Evolutionary conservation across 169 alveolate genomes (phyloP), one percentile per base, ranked within the genome.

Genomic region (Plasmodium gaboni): DNA sequence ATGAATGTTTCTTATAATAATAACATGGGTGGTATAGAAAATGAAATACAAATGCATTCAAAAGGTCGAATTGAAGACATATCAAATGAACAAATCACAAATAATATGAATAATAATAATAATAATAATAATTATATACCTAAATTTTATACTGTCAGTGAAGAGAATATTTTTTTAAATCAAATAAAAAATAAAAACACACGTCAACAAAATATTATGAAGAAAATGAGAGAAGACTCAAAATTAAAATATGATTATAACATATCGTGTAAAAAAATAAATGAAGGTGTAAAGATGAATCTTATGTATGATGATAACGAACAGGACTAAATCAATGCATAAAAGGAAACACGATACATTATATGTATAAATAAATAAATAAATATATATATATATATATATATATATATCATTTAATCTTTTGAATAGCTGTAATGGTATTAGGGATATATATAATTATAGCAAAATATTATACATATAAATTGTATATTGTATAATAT

Each of bases 81-180:
- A 15, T 17, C n/a, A 61, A 7, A 0, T 65, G 55, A 44, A 67
- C 7, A 1, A 67, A 22, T 2, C 1, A 2, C 9, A 67, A 67
- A 38, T 26, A 67, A 5, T 22, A 13, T 2, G 13, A 5, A 13
- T 3, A 64, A 6, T 15, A 50, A 38, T 9, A 15, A 57, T 7
- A 5, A 22, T 22, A n/a, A 28, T 42, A 83, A 73, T 22, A 59
- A 73, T 2, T 24, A 17, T 26, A 8, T 60, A 42, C 91, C 91
- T 12, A 61, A 83, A 24, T 83, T 51, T 46, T 83, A 83, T 53
- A 68, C 60, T 53, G 48, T 83, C 10, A 69, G 72, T 53, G 91
- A 83, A 42, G 91, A 83, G 61, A 60, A 24, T 22, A 48, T 83
- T n/a, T 83, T 83, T 32, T 24, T 68, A 6, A 67, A 83, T 63